These are phyloP conservation scores for Mrakia blollopis DNA, from an alignment of 768 basidiomycete genomes.

Conservation along the genomic window DNA sequence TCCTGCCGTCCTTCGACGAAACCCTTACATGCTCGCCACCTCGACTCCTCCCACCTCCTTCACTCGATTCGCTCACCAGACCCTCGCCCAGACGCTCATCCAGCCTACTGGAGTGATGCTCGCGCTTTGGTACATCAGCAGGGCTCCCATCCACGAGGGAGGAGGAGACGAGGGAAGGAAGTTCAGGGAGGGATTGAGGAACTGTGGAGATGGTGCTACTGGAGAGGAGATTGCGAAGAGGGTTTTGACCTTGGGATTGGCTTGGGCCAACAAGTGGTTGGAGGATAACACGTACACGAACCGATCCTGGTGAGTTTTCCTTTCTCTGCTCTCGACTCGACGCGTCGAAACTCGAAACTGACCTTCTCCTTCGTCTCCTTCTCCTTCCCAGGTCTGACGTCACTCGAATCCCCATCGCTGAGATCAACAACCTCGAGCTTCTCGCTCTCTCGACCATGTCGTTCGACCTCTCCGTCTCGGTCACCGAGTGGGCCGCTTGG, in stretches of 20 bases:
- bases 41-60: constrained; percentile 28
- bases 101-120: constrained; percentile 36
- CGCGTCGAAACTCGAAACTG: neutral
- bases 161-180: constrained; percentile 34
- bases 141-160: constrained; percentile 35
- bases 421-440: constrained; percentile 35
- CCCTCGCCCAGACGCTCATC: constrained; percentile 37
- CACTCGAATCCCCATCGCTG: constrained; percentile 34
- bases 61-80: constrained; percentile 34
- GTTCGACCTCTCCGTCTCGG: constrained; percentile 35
- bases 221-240: constrained; percentile 35
- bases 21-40: constrained; percentile 33
- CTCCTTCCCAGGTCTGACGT: constrained; percentile 34
- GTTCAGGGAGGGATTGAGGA: constrained; percentile 32
- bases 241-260: constrained; percentile 35
- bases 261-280: constrained; percentile 38
- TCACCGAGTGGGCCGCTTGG: constrained; percentile 34
- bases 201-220: constrained; percentile 16
- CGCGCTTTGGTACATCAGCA: constrained; percentile 37
- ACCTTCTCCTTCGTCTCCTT: neutral
- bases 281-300: constrained; percentile 39
- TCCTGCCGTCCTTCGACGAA: constrained; percentile 4
- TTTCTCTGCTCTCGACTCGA: neutral
- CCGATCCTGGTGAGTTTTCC: constrained; percentile 35
- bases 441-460: constrained; percentile 19